Conservation (phyloP, 2,329 filamentous ascomycete species). For the Grosmannia clavigera region DNA sequence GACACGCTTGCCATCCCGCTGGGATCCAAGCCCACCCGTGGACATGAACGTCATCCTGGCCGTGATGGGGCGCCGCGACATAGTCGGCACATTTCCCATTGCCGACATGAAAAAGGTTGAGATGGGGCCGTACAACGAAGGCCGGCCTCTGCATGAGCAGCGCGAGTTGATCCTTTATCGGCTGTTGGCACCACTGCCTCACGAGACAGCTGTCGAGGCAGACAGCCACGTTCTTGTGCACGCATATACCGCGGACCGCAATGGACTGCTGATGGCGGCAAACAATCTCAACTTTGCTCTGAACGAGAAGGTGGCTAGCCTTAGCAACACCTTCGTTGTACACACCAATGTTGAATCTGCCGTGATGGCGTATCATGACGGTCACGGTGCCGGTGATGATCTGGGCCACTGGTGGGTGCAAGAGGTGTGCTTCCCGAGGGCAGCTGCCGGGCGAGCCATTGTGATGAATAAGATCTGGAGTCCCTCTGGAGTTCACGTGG, state of each 20-base stretch:
- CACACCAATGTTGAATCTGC: conserved; percentile 36
- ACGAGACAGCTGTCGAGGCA: conserved; percentile 14
- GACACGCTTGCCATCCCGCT: conserved; percentile 24
- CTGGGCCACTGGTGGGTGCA: conserved; percentile 38
- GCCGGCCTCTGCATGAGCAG: conserved; percentile 28
- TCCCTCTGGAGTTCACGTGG: conserved; percentile 37
- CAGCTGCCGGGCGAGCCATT: conserved; percentile 32
- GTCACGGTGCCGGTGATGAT: conserved; percentile 8
- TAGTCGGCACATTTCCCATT: conserved; percentile 33
- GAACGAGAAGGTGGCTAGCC: conserved; percentile 27
- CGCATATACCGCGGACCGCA: conserved; percentile 40
- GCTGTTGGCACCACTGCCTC: conserved; percentile 29
- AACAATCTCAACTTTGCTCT: conserved; percentile 35
- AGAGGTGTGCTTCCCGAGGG: conserved; percentile 35
- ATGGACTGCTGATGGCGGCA: conserved; percentile 37
- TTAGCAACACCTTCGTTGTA: conserved; percentile 40
- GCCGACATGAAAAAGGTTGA: conserved; percentile 44
- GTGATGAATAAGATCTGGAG: conserved; percentile 42
- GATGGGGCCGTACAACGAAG: conserved; percentile 31
- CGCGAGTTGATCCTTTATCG: conserved; percentile 39
- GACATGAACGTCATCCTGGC: conserved; percentile 30
- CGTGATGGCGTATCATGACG: conserved; percentile 25
- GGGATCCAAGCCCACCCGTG: conserved; percentile 31
- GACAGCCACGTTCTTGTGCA: conserved; percentile 36
- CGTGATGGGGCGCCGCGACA: conserved; percentile 22